Evolutionary conservation across 106 monocot species (phyloP), one percentile per base, ranked within the genome.

Genomic region (Dendrobium officinale): DNA sequence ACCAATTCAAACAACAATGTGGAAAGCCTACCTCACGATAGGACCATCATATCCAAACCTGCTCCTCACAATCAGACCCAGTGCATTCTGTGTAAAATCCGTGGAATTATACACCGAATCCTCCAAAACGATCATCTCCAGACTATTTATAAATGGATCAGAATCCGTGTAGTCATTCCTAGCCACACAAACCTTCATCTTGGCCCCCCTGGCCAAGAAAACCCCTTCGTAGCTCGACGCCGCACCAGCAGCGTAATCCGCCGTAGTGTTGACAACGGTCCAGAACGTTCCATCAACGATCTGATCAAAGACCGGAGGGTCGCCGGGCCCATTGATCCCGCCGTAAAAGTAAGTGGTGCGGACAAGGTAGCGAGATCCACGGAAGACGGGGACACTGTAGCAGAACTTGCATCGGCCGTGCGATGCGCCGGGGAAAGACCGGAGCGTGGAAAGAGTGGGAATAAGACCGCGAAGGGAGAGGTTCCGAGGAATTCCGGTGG

Each of bases 221-320:
- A 98, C 87, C 5, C 77, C 88, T 82, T 98, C 98, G 79, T 92
- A 95, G 54, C 86, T 92, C 17, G 98, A 94, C 9, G 91, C 83
- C 72, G 72, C 43, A 13, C 85, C 84, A 27, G 27, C 72, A 17
- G 41, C 83, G 54, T 87, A 82, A 79, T 92, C 94, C 20, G 74
- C 85, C 37, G 92, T 88, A 11, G 95, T 98, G 78, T 98, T 88
- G 18, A 98, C 94, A 56, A 86, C 81, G 6, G 89, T 88, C 94
- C 92, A 98, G 48, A 91, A 79, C 9, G 89, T 91, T 18, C 92
- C 98, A 55, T 95, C 98, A 43, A 98, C 88, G 42, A 86, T 78
- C 83, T 80, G 92, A 59, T 95, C 98, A 73, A 98, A 98, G 19
- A 93, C 88, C 45, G 95, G 98, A 16, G 98, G 97, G 58, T 42